Base-by-base conservation (phyloP, 176 grass and related monocot species). In the Oryza meridionalis region DNA sequence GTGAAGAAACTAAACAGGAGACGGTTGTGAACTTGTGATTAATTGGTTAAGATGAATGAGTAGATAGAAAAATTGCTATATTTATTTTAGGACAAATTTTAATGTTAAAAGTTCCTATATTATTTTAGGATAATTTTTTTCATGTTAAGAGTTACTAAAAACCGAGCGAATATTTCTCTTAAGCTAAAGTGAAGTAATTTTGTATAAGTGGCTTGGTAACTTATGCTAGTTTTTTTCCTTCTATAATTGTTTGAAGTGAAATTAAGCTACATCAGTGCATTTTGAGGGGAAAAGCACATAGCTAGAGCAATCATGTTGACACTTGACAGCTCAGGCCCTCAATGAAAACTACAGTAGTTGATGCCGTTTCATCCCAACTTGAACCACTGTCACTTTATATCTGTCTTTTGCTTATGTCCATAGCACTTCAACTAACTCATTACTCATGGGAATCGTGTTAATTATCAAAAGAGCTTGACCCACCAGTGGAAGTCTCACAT, bases 301-400 rank as follows among this genome's bases (percentile, higher is more conserved):
- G 37, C 37, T 38, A 19, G 74, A 19, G 74, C 10, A 31, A 77
- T 77, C 31, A 62, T 22, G 38, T 75, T 9, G 27, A 65, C 42
- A 83, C 49, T 51, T 51, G 49, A 51, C 49, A 17, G 47, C 25
- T 47, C 13, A 26, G 7, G 14, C 31, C 37, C 7, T 67, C 2
- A 0, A 76, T 40, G 29, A 11, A 42, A 72, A 47, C 40, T 25
- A 0, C 21, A 22, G 25, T 63, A 71, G 51, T 29, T 24, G 70
- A 10, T 65, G 70, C 9, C 35, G 72, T 82, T 45, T 43, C 66
- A 31, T 72, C 50, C 35, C 68, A 37, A 71, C 49, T 71, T 81
- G 43, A 69, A 38, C 4, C 67, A 72, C 68, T 32, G 9, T 14
- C 29, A 59, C 46, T 40, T 16, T 40, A 19, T 19, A 21, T 40